phyloP scores from a whole-genome alignment of 306 rosid species.

The Vigna nakashimae region DNA sequence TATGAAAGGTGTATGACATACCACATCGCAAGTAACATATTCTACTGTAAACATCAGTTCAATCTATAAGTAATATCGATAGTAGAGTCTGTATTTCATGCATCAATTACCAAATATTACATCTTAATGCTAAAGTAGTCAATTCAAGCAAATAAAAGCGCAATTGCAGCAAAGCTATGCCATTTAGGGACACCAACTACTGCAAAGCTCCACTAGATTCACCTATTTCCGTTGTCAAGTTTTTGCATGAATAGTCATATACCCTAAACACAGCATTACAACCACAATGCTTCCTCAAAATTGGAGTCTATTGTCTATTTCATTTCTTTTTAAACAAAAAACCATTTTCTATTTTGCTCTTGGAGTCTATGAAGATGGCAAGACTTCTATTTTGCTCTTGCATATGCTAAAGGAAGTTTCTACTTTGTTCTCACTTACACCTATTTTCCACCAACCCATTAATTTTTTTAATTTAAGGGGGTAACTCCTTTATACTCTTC shows the following conservation, averaged over 20 bases:
- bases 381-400: background rate
- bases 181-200: background rate
- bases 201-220: background rate
- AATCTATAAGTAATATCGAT: background rate
- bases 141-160: background rate
- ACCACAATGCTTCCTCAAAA: background rate
- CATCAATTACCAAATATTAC: background rate
- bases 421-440: background rate
- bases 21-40: slow-evolving; percentile 26
- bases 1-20: slow-evolving; percentile 5
- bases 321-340: background rate
- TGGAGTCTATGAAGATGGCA: background rate
- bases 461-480: background rate
- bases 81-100: background rate
- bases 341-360: background rate
- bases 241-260: background rate
- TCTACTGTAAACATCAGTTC: background rate
- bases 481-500: background rate
- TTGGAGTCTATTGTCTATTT: background rate
- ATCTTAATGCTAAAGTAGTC: background rate
- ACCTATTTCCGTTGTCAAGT: background rate
- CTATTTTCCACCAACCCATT: background rate
- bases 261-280: background rate
- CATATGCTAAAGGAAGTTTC: background rate
- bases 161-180: slow-evolving; percentile 3